Conservation (phyloP, 805 yeast species). For the Debaryomyces tyrocola region DNA sequence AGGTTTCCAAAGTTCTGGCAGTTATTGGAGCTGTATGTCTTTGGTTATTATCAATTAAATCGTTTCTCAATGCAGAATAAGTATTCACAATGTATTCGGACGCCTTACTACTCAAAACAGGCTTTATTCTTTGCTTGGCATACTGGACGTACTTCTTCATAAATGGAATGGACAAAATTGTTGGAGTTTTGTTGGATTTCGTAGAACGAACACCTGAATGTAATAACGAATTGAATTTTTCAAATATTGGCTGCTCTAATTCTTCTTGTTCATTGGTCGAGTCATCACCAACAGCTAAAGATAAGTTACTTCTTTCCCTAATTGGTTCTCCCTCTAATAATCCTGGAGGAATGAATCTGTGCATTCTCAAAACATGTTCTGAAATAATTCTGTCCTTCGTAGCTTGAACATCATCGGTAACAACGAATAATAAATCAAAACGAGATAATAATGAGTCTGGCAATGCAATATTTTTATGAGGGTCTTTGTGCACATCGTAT, state of each 20-base stretch:
- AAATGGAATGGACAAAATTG: constrained; percentile 70
- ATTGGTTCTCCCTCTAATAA: constrained; percentile 91
- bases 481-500: constrained; percentile 92
- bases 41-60: constrained; percentile 58
- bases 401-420: constrained; percentile 91
- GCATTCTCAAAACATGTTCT: constrained; percentile 94
- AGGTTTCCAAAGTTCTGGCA: constrained; percentile 95
- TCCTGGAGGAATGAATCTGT: constrained; percentile 85
- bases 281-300: constrained; percentile 79
- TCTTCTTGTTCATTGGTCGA: constrained; percentile 42
- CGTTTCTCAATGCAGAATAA: constrained; percentile 81
- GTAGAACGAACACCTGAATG: constrained; percentile 68
- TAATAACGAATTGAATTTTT: constrained; percentile 75
- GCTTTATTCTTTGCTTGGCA: constrained; percentile 84
- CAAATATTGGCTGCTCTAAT: constrained; percentile 65
- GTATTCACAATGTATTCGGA: constrained; percentile 76
- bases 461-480: constrained; percentile 92
- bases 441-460: constrained; percentile 97
- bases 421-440: constrained; percentile 92
- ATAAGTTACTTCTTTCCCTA: constrained; percentile 68
- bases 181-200: constrained; percentile 24
- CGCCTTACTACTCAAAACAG: constrained; percentile 75
- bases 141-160: constrained; percentile 90
- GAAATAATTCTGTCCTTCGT: constrained; percentile 81
- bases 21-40: constrained; percentile 91